A percentile compares a stretch with the other conserved stretches of the same genome.
Conservation (phyloP, 306 rosid species). For the Trifolium repens region DNA sequence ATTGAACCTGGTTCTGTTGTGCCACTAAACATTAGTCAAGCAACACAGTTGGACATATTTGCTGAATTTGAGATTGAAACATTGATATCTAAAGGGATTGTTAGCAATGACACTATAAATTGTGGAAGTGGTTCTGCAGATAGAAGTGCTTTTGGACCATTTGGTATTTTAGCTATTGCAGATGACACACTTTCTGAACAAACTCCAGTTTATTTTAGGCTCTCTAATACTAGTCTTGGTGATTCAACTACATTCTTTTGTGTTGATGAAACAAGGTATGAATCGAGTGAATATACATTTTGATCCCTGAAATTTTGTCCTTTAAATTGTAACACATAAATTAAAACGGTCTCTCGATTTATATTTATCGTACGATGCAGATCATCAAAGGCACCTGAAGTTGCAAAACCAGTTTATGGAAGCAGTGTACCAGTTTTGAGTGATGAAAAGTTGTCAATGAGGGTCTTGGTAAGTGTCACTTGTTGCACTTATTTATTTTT, state of each 20-base stretch:
- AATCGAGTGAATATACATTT: background rate
- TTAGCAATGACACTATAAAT: conserved; percentile 35
- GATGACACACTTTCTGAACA: conserved; percentile 69
- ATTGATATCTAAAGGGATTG: conserved; percentile 17
- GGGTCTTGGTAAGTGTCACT: conserved; percentile 64
- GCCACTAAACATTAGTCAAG: conserved; percentile 53
- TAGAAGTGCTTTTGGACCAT: conserved; percentile 70
- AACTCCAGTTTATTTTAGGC: conserved; percentile 66
- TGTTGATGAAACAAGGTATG: conserved; percentile 66
- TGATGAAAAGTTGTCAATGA: conserved; percentile 63
- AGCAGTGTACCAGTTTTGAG: conserved; percentile 62
- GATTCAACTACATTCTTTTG: conserved; percentile 60
- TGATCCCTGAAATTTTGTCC: background rate
- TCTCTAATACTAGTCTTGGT: conserved; percentile 42
- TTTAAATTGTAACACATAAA: background rate
- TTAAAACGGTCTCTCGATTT: background rate
- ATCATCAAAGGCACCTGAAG: conserved; percentile 68
- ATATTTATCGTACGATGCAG: conserved; percentile 49
- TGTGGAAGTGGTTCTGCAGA: conserved; percentile 63
- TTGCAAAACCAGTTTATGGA: conserved; percentile 60
- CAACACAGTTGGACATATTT: conserved; percentile 78
- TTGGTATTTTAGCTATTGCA: conserved; percentile 72
- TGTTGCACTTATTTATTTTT: background rate
- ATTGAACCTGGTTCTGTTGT: conserved; percentile 64
- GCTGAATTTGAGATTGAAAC: conserved; percentile 67